Percentiles rank a stretch among this genome's conserved stretches.
phyloP scores from a whole-genome alignment of 768 basidiomycete species.

The Chiua virens region DNA sequence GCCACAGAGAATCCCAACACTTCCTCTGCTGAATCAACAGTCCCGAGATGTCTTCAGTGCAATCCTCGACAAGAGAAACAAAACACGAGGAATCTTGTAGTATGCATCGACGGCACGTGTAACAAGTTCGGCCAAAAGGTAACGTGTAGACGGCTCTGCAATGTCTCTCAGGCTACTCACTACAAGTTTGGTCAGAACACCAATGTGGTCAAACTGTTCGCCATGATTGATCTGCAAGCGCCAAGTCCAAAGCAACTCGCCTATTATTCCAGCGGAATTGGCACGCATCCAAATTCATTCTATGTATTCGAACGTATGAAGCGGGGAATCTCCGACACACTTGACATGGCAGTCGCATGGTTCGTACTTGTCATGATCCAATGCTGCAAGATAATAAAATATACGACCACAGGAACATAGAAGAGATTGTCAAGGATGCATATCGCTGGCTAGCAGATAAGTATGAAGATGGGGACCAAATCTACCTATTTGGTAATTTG shows the following conservation, averaged over 20 bases:
- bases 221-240: constrained; percentile 21
- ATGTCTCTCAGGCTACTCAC: constrained; percentile 4
- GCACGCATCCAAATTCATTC: constrained; percentile 30
- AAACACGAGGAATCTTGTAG: constrained; percentile 17
- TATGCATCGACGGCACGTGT: too few species aligned
- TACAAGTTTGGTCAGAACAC: constrained; percentile 32
- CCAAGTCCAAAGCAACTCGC: constrained; percentile 23
- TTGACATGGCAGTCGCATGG: too few species aligned
- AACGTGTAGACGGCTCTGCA: not conserved
- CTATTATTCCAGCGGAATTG: constrained; percentile 40
- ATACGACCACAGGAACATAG: too few species aligned
- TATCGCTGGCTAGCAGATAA: too few species aligned
- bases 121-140: constrained; percentile 22
- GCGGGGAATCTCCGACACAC: constrained; percentile 36
- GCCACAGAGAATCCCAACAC: too few species aligned
- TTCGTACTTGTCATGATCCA: too few species aligned
- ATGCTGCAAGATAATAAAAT: too few species aligned
- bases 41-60: constrained; percentile 12
- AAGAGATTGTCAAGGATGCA: too few species aligned
- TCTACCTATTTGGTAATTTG: too few species aligned
- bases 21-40: too few species aligned
- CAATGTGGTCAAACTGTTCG: too few species aligned
- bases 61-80: constrained; percentile 2
- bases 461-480: too few species aligned
- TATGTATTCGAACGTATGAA: constrained; percentile 26